Evolutionary conservation across 768 basidiomycete genomes (phyloP).

Genomic region (Auriscalpium orientale): DNA sequence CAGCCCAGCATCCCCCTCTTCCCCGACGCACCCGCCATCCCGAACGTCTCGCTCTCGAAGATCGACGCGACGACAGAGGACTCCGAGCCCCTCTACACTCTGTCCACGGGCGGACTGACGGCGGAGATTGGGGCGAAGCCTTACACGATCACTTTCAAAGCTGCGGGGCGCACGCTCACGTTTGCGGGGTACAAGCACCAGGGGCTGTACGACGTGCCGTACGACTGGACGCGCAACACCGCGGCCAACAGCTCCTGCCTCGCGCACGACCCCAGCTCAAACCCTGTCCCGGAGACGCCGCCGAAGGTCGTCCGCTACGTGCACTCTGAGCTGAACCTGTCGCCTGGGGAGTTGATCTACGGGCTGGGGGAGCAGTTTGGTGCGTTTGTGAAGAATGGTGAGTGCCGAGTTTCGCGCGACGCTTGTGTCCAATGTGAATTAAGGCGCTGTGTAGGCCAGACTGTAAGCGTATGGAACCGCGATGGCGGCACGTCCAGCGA

Average conservation of each 20-base stretch:
- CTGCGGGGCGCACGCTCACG: conserved; percentile 36
- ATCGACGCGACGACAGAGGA: conserved; percentile 14
- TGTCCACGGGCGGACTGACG: conserved; percentile 42
- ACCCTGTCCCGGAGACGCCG: conserved; percentile 38
- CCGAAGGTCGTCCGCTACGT: conserved; percentile 41
- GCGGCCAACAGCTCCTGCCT: conserved; percentile 52
- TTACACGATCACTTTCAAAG: conserved; percentile 57
- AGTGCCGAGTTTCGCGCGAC: conserved; percentile 21
- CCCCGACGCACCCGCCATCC: conserved; percentile 47
- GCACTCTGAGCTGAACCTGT: conserved; percentile 53
- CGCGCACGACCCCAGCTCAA: conserved; percentile 48
- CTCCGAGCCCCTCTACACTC: conserved; percentile 20
- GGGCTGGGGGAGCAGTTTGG: conserved; percentile 74
- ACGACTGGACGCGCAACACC: conserved; percentile 41
- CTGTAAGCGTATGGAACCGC: conserved; percentile 62
- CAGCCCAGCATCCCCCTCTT: conserved; percentile 50
- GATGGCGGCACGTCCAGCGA: conserved; percentile 70
- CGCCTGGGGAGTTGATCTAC: conserved; percentile 66
- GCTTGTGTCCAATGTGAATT: not conserved
- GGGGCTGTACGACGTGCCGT: conserved; percentile 47
- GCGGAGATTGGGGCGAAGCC: conserved; percentile 53
- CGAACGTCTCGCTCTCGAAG: conserved; percentile 32
- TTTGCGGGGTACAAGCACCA: conserved; percentile 50
- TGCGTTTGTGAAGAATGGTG: conserved; percentile 69
- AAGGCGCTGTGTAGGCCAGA: conserved; percentile 33